A percentile compares a stretch with the other conserved stretches of the same genome.
Conservation (phyloP, 495 filamentous ascomycete species). For the Lepidopterella palustris region DNA sequence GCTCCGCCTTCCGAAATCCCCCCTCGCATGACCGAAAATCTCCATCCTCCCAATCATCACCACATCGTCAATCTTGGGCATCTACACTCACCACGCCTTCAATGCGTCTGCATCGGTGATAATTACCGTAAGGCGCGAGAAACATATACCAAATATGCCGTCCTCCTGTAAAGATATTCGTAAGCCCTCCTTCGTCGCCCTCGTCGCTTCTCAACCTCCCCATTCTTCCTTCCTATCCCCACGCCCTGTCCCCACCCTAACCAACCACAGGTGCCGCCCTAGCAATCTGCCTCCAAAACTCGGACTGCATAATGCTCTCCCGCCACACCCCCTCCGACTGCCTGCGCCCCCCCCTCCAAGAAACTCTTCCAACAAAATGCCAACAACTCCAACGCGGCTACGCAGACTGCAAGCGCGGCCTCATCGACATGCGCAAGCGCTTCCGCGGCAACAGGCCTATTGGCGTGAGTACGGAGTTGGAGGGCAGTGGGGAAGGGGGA, state of each 20-base stretch:
- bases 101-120: no score
- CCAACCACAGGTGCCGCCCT: slow-evolving; percentile 71
- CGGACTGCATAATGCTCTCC: slow-evolving; percentile 88
- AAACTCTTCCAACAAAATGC: slow-evolving; percentile 76
- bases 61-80: neutral
- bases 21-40: neutral
- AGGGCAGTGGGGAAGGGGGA: slow-evolving; percentile 40
- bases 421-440: slow-evolving; percentile 98
- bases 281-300: slow-evolving; percentile 88
- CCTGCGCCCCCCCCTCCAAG: slow-evolving; percentile 67
- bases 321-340: slow-evolving; percentile 83
- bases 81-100: no score
- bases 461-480: slow-evolving; percentile 54
- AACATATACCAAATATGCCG: slow-evolving; percentile 72
- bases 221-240: neutral
- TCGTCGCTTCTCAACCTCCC: neutral
- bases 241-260: no score
- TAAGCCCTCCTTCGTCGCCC: slow-evolving; percentile 42
- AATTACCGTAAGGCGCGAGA: no score
- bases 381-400: slow-evolving; percentile 91
- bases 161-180: slow-evolving; percentile 94
- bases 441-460: slow-evolving; percentile 94
- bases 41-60: neutral
- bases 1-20: neutral
- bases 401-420: slow-evolving; percentile 88